Conservation (phyloP, 1,139 yeast species). For the Sugiyamaella pinicola region DNA sequence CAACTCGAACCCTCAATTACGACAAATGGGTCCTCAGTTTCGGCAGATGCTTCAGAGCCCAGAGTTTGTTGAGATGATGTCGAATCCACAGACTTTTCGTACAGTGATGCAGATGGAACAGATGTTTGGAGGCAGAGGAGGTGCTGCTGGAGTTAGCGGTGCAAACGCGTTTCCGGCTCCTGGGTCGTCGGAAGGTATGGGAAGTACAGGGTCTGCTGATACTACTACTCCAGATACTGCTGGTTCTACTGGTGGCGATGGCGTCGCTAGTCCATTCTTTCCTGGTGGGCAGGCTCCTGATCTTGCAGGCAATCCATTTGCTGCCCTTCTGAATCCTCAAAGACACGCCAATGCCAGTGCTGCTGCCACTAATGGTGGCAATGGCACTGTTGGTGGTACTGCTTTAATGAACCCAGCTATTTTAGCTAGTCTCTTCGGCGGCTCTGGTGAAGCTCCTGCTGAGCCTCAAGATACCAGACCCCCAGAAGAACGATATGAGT, state of each 20-base stretch:
- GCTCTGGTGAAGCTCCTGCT: slow-evolving; percentile 27
- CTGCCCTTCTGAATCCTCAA: slow-evolving; percentile 25
- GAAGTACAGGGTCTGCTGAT: slow-evolving; percentile 12
- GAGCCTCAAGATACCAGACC: slow-evolving; percentile 75
- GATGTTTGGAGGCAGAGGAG: slow-evolving; percentile 46
- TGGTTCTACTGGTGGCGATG: slow-evolving; percentile 20
- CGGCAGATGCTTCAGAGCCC: slow-evolving; percentile 86
- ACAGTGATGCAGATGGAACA: slow-evolving; percentile 76
- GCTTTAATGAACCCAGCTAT: slow-evolving; percentile 32
- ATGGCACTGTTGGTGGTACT: slow-evolving; percentile 16
- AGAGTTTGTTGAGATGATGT: slow-evolving; percentile 72
- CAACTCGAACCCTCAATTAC: slow-evolving; percentile 78
- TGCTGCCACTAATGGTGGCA: slow-evolving; percentile 21
- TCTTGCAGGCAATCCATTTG: slow-evolving; percentile 34
- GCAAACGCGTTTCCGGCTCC: slow-evolving; percentile 57
- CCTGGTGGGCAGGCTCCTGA: slow-evolving; percentile 38
- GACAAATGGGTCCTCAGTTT: slow-evolving; percentile 83
- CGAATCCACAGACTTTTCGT: slow-evolving; percentile 58
- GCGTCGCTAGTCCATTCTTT: slow-evolving; percentile 36
- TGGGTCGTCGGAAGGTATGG: slow-evolving; percentile 33
- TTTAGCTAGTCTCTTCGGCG: slow-evolving; percentile 33
- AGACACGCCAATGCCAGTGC: slow-evolving; percentile 20
- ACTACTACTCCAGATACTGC: slow-evolving; percentile 24
- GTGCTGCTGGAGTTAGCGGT: slow-evolving; percentile 28
- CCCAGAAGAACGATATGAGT: slow-evolving; percentile 91